A percentile compares a stretch with the other conserved stretches of the same genome.
Conservation (phyloP, 768 basidiomycete genomes). For the Podaxis sp. region DNA sequence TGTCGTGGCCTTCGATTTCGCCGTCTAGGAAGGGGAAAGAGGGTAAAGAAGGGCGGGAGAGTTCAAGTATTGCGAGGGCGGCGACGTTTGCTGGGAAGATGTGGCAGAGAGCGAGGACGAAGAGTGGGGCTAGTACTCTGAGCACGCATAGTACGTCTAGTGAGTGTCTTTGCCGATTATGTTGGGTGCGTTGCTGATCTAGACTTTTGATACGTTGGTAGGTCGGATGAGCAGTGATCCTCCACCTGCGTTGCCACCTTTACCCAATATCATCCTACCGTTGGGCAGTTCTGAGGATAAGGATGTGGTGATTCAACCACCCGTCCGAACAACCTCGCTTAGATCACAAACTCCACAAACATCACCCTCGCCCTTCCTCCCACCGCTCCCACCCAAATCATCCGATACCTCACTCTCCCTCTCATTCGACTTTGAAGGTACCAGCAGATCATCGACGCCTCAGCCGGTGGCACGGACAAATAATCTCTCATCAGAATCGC, state of each 20-base stretch:
- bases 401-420: background rate
- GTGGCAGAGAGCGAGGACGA: constrained; percentile 50
- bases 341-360: background rate
- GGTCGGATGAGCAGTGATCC: constrained; percentile 10
- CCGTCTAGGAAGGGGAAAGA: constrained; percentile 39
- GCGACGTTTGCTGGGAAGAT: constrained; percentile 60
- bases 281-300: background rate
- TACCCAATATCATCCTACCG: background rate
- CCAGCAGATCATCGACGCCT: background rate
- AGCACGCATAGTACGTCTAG: constrained; percentile 36
- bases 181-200: background rate
- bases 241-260: constrained; percentile 7
- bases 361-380: background rate
- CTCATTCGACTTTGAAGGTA: background rate
- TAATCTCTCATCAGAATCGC: constrained; percentile 7
- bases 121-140: constrained; percentile 42
- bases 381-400: background rate
- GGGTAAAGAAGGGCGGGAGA: constrained; percentile 7
- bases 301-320: background rate
- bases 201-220: background rate
- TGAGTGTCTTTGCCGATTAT: constrained; percentile 21
- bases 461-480: background rate
- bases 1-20: constrained; percentile 42
- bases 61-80: constrained; percentile 36
- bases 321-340: background rate